Evolutionary conservation across 441 rosid genomes (phyloP), one percentile per base, ranked within the genome.

Genomic region (Macaranga tanarius): DNA sequence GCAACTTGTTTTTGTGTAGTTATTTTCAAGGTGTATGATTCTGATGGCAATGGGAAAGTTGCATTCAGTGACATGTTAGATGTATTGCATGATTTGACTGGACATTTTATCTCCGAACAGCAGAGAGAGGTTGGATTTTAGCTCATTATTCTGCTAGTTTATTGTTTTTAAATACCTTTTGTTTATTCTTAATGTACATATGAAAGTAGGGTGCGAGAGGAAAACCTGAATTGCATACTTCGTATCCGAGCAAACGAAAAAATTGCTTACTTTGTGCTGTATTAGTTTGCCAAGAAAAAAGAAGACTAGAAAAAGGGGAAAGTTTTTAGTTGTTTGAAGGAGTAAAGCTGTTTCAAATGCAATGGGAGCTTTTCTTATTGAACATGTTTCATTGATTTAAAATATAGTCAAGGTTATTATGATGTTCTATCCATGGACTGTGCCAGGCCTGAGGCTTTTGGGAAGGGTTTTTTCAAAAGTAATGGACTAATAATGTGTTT

Each of bases 11-110:
- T 1, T 71, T 51, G 56, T 79, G 68, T 82, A 92, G 98, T 93
- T 81, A 93, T 93, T 72, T 95, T 95, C 83, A 86, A 87, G 79
- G 88, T 91, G 28, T 95, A 92, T 68, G 98, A 95, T 81, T 80
- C 99, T 3, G 96, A 95, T 73, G 79, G 94, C 54, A 95, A 95
- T 61, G 97, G 94, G 60, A 93, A 92, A 82, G 98, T 90, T 60
- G 84, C 90, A 42, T 93, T 83, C 77, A 85, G 78, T 67, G 99
- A 95, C 80, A 79, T 95, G 71, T 76, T 91, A 81, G 90, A 89
- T 83, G 95, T 95, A 60, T 75, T 95, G 79, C 84, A 76, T 47
- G 98, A 93, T 74, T 85, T 93, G 82, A 87, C 99, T 0, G 99
- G 99, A 40, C 84, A 92, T 22, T 95, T 93, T 80, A 86, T 95